Evolutionary conservation across 163 green algal species (phyloP), one percentile per base, ranked within the genome.

Genomic region (Chlorella variabilis): DNA sequence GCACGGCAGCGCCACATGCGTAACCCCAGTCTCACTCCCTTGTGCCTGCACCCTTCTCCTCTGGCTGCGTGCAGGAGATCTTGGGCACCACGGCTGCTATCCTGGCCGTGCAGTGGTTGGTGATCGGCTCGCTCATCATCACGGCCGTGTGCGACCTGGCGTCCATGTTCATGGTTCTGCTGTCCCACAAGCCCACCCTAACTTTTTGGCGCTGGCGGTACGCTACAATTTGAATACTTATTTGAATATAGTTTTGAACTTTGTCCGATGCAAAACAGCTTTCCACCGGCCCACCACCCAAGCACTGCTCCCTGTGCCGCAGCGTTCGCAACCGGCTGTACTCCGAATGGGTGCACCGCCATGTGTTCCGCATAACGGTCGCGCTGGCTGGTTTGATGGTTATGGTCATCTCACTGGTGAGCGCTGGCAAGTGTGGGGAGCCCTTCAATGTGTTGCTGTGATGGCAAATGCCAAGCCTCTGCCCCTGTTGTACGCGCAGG

Each of bases 351-450:
- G 59, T 71, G 39, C 39, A 81, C 17, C 3, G 23, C 0, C 58
- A 71, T 29, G 65, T 49, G 2, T 73, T 49, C 41, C 65, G 63
- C 51, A 71, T 81, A 18, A 65, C 68, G 11, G 45, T 62, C 4
- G 39, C 34, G 18, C 68, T 65, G 25, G 62, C 59, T 0, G 75
- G 75, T 18, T 59, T 81, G 6, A 56, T 81, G n/a, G 62, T 81
- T 17, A 38, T 81, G 17, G 75, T 71, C 15, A 36, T 71, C 36
- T 80, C 73, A 2, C n/a, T 81, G 29, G 75, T 81, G 59, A 73
- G 75, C 34, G 36, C 45, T 15, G 15, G 45, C 45, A 54, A 54
- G 11, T 54, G 45, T 54, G 11, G 45, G 45, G 45, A 54, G 11
- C 45, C 45, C 15, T 54, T 11, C 45, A n/a, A n/a, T n/a, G n/a